Evolutionary conservation across 306 rosid genomes (phyloP).

Genomic region (Mimosa bimucronata): DNA sequence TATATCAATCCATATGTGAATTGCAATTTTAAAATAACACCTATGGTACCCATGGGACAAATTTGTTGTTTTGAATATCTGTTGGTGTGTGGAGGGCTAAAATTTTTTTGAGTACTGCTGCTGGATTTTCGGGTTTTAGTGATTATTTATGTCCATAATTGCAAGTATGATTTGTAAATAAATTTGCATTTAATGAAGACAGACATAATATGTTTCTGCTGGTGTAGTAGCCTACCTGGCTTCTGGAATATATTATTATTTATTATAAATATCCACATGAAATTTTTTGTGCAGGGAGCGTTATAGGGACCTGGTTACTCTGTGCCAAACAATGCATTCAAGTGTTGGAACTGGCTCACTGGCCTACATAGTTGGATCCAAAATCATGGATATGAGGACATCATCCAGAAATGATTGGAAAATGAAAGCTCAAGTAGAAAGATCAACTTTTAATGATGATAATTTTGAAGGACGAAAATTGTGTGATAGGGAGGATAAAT

Average conservation of each 20-base stretch:
- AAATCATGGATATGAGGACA: conserved; percentile 92
- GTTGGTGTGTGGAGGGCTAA: background rate
- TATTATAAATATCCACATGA: conserved; percentile 27
- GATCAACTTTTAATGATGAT: conserved; percentile 52
- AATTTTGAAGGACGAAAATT: conserved; percentile 50
- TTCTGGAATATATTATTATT: conserved; percentile 26
- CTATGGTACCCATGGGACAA: background rate
- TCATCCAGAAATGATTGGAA: conserved; percentile 58
- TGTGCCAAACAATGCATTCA: conserved; percentile 87
- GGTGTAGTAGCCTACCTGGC: conserved; percentile 15
- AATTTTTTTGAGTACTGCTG: background rate
- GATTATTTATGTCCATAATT: conserved; percentile 23
- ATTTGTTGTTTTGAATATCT: background rate
- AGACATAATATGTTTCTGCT: conserved; percentile 25
- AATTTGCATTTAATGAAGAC: conserved; percentile 29
- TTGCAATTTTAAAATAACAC: background rate
- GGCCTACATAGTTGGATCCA: conserved; percentile 91
- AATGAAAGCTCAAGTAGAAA: conserved; percentile 53
- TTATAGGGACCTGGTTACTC: conserved; percentile 71
- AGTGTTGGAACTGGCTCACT: conserved; percentile 94
- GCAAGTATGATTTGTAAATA: conserved; percentile 3
- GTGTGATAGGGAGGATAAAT: conserved; percentile 49
- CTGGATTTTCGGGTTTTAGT: conserved; percentile 31
- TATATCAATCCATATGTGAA: background rate
- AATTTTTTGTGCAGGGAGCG: conserved; percentile 72